Base-by-base conservation (phyloP, 2,329 filamentous ascomycete genomes). In the Aspergillus tubingensis region DNA sequence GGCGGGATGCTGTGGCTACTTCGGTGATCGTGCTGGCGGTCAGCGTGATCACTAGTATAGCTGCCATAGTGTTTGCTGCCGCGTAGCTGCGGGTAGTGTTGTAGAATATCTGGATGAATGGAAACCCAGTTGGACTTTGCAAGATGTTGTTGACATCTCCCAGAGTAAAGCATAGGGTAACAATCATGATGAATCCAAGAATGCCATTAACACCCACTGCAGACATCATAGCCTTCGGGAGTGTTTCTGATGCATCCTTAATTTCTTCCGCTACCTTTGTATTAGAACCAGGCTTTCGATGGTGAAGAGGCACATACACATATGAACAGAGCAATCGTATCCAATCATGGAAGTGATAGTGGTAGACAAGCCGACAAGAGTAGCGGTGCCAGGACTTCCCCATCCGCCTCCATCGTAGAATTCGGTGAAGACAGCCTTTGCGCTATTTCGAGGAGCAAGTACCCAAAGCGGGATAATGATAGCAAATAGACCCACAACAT, bases 91-190 rank as follows among this genome's bases (percentile, higher is more conserved):
- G 72, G 2, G 83, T 82, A 1, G 80, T 80, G 38, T 84, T 79
- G 62, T 78, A 78, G 60, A 86, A 86, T 21, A 87, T 80, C 53
- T 85, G 78, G 67, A 88, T 86, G 63, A 86, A 86, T 0, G 86
- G 85, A 51, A 83, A 85, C 1, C 79, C 80, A 0, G 83, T 84
- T 0, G 77, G 76, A 0, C 78, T 79, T 0, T 72, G 70, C 3
- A 84, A 69, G 0, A 81, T 77, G 0, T 67, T 69, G 10, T 80
- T 75, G 10, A 83, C 71, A 58, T 86, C 78, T 2, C 79, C 79
- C 15, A 86, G 74, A 25, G 81, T 84, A 64, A 86, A 87, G 8
- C 84, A 77, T 38, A 85, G 75, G 0, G 83, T 81, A 13, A 86
- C 76, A n/a, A 86, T 67, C 76, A 86, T 84, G n/a, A 81, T 76